These are phyloP conservation scores for Alternaria sp. DNA, from an alignment of 2,329 filamentous ascomycete genomes.

Conservation along the genomic window DNA sequence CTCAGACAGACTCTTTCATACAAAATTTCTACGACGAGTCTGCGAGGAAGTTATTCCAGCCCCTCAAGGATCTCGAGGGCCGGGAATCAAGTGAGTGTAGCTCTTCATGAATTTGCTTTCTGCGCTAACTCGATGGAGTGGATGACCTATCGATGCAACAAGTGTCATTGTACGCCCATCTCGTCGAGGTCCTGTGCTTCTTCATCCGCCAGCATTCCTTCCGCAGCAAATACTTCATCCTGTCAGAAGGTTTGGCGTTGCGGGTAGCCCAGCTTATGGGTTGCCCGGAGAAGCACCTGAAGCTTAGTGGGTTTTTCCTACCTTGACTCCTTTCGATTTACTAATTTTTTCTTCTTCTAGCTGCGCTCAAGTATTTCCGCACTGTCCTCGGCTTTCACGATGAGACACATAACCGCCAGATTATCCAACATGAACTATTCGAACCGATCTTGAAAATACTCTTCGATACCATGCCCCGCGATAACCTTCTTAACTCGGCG, in stretches of 20 bases:
- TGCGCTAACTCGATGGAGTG: slow-evolving; percentile 58
- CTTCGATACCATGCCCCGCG: slow-evolving; percentile 83
- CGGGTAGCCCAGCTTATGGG: slow-evolving; percentile 83
- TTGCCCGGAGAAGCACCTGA: slow-evolving; percentile 89
- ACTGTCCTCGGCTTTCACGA: slow-evolving; percentile 85
- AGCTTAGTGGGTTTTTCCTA: slow-evolving; percentile 71
- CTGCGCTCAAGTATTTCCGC: slow-evolving; percentile 92
- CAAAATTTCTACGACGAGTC: slow-evolving; percentile 89
- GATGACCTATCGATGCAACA: slow-evolving; percentile 80
- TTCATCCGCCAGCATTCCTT: slow-evolving; percentile 90
- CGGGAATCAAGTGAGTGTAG: slow-evolving; percentile 61
- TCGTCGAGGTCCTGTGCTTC: slow-evolving; percentile 93
- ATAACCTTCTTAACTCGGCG: slow-evolving; percentile 92
- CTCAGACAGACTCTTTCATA: slow-evolving; percentile 85
- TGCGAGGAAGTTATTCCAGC: slow-evolving; percentile 83
- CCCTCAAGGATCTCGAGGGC: slow-evolving; percentile 80
- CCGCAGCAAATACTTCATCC: slow-evolving; percentile 86
- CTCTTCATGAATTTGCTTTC: background rate
- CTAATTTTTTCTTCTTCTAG: slow-evolving; percentile 55
- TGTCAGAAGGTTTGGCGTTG: slow-evolving; percentile 78
- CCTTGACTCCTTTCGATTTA: background rate
- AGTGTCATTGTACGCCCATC: slow-evolving; percentile 87
- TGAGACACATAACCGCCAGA: slow-evolving; percentile 87
- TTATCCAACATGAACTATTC: slow-evolving; percentile 81
- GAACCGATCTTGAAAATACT: slow-evolving; percentile 86